Conservation (phyloP, 768 basidiomycete genomes). For the Chalciporus pseudorubinellus region DNA sequence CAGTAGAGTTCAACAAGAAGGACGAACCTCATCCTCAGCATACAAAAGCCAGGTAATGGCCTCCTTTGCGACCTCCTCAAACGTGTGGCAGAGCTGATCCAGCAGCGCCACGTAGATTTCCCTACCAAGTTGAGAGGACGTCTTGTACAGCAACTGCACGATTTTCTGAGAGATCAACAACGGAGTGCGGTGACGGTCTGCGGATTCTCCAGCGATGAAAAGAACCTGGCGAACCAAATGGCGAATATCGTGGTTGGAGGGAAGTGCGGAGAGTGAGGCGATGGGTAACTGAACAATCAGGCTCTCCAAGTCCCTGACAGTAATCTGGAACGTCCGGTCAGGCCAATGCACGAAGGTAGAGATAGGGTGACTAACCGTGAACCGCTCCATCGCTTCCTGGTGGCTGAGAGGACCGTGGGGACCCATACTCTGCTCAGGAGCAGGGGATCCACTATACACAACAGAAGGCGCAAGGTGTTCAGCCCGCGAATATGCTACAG, state of each 20-base stretch:
- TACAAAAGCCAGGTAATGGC: slow-evolving; percentile 95
- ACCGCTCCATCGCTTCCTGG: slow-evolving; percentile 87
- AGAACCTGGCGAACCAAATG: slow-evolving; percentile 82
- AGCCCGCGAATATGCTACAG: slow-evolving; percentile 58
- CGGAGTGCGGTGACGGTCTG: slow-evolving; percentile 81
- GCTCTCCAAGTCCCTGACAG: slow-evolving; percentile 70
- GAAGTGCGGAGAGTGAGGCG: slow-evolving; percentile 65
- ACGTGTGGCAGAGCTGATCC: slow-evolving; percentile 83
- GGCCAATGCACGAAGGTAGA: background rate
- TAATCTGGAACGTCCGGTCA: slow-evolving; percentile 17
- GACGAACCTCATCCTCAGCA: slow-evolving; percentile 88
- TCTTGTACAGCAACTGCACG: slow-evolving; percentile 93
- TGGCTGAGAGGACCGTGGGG: slow-evolving; percentile 53
- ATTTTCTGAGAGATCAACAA: slow-evolving; percentile 95
- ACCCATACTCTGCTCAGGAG: slow-evolving; percentile 49
- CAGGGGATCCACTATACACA: slow-evolving; percentile 58
- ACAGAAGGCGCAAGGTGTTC: slow-evolving; percentile 42
- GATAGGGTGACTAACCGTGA: slow-evolving; percentile 50
- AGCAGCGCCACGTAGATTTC: slow-evolving; percentile 92
- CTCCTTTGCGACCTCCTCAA: slow-evolving; percentile 93
- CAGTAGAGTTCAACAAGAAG: background rate
- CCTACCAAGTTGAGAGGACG: slow-evolving; percentile 76
- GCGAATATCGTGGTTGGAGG: slow-evolving; percentile 84
- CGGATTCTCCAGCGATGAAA: slow-evolving; percentile 73
- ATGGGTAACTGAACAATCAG: slow-evolving; percentile 73